A percentile compares a stretch with the other conserved stretches of the same genome.
Conservation (phyloP, 768 basidiomycete genomes). For the Kondoa malvinella region DNA sequence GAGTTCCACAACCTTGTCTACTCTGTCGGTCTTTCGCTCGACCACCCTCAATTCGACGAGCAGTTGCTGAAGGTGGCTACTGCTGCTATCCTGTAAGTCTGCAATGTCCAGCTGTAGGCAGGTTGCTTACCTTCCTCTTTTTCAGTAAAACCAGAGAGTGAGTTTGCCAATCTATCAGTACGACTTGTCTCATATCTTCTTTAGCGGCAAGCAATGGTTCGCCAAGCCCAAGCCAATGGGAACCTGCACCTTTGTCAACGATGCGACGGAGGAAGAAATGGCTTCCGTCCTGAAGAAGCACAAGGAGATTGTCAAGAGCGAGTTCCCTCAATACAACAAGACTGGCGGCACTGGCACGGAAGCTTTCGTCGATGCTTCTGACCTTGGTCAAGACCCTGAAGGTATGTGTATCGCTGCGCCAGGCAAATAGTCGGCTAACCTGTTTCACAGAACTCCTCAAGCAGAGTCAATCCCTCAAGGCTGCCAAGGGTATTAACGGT, state of each 20-base stretch:
- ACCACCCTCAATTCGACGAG: constrained; percentile 31
- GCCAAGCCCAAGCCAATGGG: constrained; percentile 32
- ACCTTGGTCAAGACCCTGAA: constrained; percentile 31
- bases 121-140: neutral
- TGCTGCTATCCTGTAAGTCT: constrained; percentile 28
- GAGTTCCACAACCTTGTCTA: constrained; percentile 31
- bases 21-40: constrained; percentile 31
- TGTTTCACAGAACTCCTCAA: neutral
- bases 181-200: no score
- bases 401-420: constrained; percentile 7
- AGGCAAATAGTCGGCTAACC: neutral
- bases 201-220: no score
- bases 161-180: no score
- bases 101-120: constrained; percentile 22
- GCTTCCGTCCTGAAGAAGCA: constrained; percentile 28
- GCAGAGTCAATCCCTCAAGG: neutral
- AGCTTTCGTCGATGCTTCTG: constrained; percentile 33
- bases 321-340: constrained; percentile 21
- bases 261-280: constrained; percentile 31
- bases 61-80: constrained; percentile 30
- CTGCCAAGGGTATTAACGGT: constrained; percentile 13
- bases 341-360: constrained; percentile 29
- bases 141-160: no score
- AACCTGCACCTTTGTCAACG: constrained; percentile 33
- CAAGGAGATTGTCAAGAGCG: constrained; percentile 30